Evolutionary conservation across 2,329 filamentous ascomycete species (phyloP), one percentile per base, ranked within the genome.

Genomic region (Aspergillus cejpii): DNA sequence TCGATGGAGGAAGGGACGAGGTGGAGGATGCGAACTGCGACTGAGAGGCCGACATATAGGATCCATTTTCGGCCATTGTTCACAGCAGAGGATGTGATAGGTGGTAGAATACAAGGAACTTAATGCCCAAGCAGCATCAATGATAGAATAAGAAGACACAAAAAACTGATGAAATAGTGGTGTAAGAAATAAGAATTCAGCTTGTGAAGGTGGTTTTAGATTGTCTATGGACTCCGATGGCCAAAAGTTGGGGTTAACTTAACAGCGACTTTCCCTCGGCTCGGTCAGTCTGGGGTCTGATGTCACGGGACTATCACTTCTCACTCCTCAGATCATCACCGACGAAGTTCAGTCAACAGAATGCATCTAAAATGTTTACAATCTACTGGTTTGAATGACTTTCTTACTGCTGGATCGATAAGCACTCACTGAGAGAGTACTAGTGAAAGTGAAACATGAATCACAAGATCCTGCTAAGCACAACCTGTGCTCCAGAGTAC

Each of bases 21-120:
- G 86, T 79, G 49, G 87, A 87, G 45, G 80, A 79, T 33, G 83
- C 79, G 49, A 82, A 72, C 59, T 78, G 76, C 52, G 81, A 78
- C 57, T 61, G 59, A 14, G 66, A 66, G 15, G 60, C 55, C 34
- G 67, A 65, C 52, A 63, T 56, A 45, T 52, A 45, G 38, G 53
- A 51, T 36, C 47, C 43, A 45, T 58, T 59, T 55, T 65, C 61
- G 49, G 59, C 51, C 61, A 67, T 64, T 56, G 54, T 57, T 54
- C 48, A 52, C 48, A 50, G 44, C 31, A 15, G 31, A 34, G 31
- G 11, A 34, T 20, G 31, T 15, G 31, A 34, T 34, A 34, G 31
- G 2, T 8, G 17, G 15, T 19, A 34, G 17, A 17, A 34, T 11
- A 10, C 15, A 19, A 12, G 8, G 31, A 15, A 17, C 17, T 34